Evolutionary conservation across 148 eudicot species (phyloP).

Genomic region (Vaccinium vitisidaea): DNA sequence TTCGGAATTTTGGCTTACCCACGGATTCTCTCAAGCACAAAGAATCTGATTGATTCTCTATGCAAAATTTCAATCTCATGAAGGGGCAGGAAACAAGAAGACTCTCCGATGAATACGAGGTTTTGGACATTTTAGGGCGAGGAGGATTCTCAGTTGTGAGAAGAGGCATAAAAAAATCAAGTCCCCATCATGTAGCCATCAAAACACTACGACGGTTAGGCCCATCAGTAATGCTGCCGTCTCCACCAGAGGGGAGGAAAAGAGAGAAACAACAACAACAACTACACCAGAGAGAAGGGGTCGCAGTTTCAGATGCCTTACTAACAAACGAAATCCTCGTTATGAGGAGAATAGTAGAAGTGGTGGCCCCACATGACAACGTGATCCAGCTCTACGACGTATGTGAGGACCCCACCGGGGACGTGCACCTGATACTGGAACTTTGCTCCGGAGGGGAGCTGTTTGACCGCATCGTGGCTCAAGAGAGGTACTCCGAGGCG

Average conservation of each 20-base stretch:
- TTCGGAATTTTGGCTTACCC: neutral
- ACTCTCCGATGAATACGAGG: constrained; percentile 44
- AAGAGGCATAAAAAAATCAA: constrained; percentile 31
- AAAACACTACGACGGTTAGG: constrained; percentile 41
- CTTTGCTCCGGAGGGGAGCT: constrained; percentile 54
- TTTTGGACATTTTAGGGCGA: constrained; percentile 39
- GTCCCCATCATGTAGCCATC: constrained; percentile 33
- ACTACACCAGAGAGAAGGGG: constrained; percentile 15
- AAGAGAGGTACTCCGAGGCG: constrained; percentile 39
- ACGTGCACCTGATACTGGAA: constrained; percentile 45
- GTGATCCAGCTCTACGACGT: constrained; percentile 48
- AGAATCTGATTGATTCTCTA: neutral
- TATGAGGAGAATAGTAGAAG: constrained; percentile 50
- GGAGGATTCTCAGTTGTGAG: constrained; percentile 58
- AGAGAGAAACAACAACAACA: neutral
- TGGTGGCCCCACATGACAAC: constrained; percentile 50
- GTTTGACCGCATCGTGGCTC: constrained; percentile 54
- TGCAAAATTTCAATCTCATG: neutral
- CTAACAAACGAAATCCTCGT: constrained; percentile 54
- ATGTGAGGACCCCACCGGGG: constrained; percentile 33
- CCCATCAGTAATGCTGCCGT: neutral
- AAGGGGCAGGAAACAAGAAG: constrained; percentile 39
- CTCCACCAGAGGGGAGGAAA: constrained; percentile 4
- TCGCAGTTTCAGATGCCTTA: constrained; percentile 44
- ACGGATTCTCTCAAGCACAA: neutral